Conservation (phyloP, 139 green algal species). For the Chlorella ohadii region DNA sequence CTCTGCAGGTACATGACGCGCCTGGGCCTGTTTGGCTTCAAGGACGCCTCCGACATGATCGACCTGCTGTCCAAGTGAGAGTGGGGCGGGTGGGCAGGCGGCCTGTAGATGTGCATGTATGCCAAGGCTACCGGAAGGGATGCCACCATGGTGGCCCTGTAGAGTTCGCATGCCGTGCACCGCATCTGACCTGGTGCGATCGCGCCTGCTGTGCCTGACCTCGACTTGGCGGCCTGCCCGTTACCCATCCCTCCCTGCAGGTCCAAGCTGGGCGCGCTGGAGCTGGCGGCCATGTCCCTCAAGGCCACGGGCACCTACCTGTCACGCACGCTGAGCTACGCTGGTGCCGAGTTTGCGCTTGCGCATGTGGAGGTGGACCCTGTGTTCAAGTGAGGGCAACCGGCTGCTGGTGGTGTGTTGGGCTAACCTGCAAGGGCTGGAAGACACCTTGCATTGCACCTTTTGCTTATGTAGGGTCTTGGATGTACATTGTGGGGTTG, state of each 20-base stretch:
- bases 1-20: constrained; percentile 83
- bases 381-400: constrained; percentile 59
- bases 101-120: no score
- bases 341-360: constrained; percentile 77
- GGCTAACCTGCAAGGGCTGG: no score
- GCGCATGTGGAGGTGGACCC: constrained; percentile 62
- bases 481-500: no score
- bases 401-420: no score
- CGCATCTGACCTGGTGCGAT: no score
- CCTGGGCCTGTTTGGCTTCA: constrained; percentile 64
- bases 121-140: no score
- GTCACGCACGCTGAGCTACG: constrained; percentile 75
- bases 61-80: constrained; percentile 43
- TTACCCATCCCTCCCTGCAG: neutral
- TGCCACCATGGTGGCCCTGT: no score
- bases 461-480: no score
- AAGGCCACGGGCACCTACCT: constrained; percentile 59
- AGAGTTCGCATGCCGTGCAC: no score
- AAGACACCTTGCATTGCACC: no score
- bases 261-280: constrained; percentile 73
- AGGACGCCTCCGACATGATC: constrained; percentile 65
- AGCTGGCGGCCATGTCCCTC: constrained; percentile 70
- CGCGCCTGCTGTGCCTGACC: neutral
- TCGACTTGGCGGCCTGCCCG: neutral
- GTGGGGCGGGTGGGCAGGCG: neutral